Base-by-base conservation (phyloP, 768 basidiomycete species). In the Coprinopsis sp. region DNA sequence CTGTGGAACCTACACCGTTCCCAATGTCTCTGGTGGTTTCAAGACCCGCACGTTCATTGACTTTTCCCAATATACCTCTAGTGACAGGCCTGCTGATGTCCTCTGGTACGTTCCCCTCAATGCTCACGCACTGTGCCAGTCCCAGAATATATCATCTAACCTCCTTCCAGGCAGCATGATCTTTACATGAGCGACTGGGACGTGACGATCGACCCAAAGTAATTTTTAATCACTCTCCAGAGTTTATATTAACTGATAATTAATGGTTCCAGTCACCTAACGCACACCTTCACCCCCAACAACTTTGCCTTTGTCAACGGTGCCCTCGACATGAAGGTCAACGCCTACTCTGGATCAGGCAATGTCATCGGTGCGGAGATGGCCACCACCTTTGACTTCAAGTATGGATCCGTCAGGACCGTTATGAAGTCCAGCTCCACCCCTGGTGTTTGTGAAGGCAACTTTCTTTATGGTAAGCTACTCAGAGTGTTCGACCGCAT, bases 391-490 rank as follows among this genome's bases (percentile, higher is more conserved):
- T 58, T 57, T 21, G 18, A 47, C 3, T 63, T 68, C 51, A 49
- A 54, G 42, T 69, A 64, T 44, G 67, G 56, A 4, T 69, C 67
- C 11, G 64, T 69, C 13, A 51, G 67, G 19, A 66, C 64, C 19
- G 58, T 65, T 21, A 50, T 58, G 30, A 67, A 67, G 47, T 68
- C 66, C 28, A 68, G 65, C 49, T 51, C 52, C 10, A 56, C 57
- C 4, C 63, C 55, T 27, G 67, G 66, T 14, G 59, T 68, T 23
- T 60, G 63, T 14, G 66, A 68, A 33, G 67, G 67, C 29, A 66
- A 65, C 49, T 68, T 69, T 39, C 64, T 65, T 51, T 69, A 67
- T 46, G 46, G 66, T 64, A 47, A 45, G 63, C 47, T 28, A 12
- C 19, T 28, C n/a, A 34, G 16, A 37, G 18, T 11, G 18, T 13